Evolutionary conservation across 2,329 filamentous ascomycete species (phyloP).

Genomic region (Ramularia endophylla): DNA sequence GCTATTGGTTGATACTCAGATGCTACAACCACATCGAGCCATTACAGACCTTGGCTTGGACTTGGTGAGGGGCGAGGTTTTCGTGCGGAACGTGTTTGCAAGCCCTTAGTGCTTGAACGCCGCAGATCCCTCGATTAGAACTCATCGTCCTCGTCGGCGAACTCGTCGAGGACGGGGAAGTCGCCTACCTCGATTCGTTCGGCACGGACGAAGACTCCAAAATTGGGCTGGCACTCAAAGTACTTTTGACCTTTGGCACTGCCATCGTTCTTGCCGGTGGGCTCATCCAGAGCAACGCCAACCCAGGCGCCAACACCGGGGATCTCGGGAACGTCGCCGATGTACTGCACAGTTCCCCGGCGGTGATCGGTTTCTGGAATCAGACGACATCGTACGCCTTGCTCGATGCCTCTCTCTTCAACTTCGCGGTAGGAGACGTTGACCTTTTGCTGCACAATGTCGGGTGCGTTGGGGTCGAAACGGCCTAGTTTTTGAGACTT

Average conservation of each 20-base stretch:
- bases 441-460: constrained; percentile 65
- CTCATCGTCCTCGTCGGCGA: constrained; percentile 73
- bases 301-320: constrained; percentile 60
- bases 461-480: constrained; percentile 80
- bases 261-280: constrained; percentile 77
- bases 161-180: constrained; percentile 59
- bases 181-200: constrained; percentile 73
- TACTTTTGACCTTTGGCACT: constrained; percentile 61
- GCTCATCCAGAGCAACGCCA: constrained; percentile 68
- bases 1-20: no score
- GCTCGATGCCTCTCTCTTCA: constrained; percentile 50
- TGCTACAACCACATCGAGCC: no score
- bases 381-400: constrained; percentile 40
- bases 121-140: no score
- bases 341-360: constrained; percentile 64
- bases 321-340: constrained; percentile 70
- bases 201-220: constrained; percentile 71
- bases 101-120: no score
- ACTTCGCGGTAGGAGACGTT: constrained; percentile 65
- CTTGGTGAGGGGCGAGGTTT: no score
- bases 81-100: no score
- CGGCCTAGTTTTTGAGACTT: constrained; percentile 90
- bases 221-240: constrained; percentile 63
- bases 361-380: constrained; percentile 59
- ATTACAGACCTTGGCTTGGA: no score